Evolutionary conservation across 192 early-diverging fungal species (phyloP), one percentile per base, ranked within the genome.

Genomic region (Coemansia furcata): DNA sequence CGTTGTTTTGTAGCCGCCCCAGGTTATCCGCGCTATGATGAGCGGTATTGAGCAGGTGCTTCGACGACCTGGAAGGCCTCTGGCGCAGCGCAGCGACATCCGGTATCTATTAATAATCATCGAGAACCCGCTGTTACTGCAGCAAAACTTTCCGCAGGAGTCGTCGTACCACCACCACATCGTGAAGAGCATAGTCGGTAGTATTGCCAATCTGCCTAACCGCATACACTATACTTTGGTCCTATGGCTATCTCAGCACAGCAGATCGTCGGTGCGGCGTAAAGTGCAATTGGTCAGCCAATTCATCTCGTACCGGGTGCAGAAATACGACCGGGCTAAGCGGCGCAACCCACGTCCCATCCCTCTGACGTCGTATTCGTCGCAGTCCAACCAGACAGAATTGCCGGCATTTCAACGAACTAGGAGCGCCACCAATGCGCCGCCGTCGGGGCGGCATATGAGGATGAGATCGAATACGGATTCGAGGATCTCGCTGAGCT

Each of bases 181-280:
- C 23, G 73, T 91, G 29, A 90, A 93, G 67, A 87, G 92, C 19
- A 80, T 91, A 7, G 86, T 95, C 44, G 94, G 94, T 50, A 80
- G 92, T 21, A 63, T 95, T 43, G 92, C 93, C 39, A 92, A 92
- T 60, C 80, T 98, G 7, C 85, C 88, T 30, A 93, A 92, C 67
- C 86, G 90, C 52, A 84, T 94, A n/a, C 95, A 96, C 80, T 90
- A 96, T 65, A 87, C 86, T 38, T 74, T 98, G 37, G 93, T 94
- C 10, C 88, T 89, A 65, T 95, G 93, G 92, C 89, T 94, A 66
- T 77, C 87, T 66, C 82, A 83, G 88, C 73, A 87, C 32, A 74
- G 89, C 10, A 64, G 84, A 6, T 72, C 81, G 4, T 73, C 82
- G 21, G 91, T 98, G 70, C 85, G 87, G 60, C 86, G 86, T 55